These are phyloP conservation scores for Lentinus brumalis DNA, from an alignment of 768 basidiomycete genomes.

Conservation along the genomic window DNA sequence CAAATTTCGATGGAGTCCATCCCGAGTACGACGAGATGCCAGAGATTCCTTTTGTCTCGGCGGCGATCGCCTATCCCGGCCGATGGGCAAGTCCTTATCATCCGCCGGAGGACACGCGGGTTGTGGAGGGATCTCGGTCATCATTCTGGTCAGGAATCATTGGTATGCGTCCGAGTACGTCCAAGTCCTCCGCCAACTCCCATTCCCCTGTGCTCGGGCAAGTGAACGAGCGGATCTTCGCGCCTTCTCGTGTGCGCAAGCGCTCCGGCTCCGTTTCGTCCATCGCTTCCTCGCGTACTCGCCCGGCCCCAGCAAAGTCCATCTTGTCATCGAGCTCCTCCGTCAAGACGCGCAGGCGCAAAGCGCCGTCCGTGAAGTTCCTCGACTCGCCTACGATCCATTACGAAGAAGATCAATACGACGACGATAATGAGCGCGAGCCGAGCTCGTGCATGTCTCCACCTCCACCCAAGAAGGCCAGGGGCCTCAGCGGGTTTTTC, in stretches of 20 bases:
- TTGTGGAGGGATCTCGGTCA: constrained; percentile 19
- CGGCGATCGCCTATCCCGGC: constrained; percentile 13
- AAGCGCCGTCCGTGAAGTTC: constrained; percentile 63
- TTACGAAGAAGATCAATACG: constrained; percentile 37
- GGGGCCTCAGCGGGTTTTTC: constrained; percentile 20
- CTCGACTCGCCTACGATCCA: constrained; percentile 66
- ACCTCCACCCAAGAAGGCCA: constrained; percentile 25
- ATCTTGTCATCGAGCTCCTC: constrained; percentile 56
- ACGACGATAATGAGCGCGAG: constrained; percentile 16
- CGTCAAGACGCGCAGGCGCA: constrained; percentile 40
- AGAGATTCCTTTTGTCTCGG: constrained; percentile 31
- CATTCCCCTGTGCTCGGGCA: constrained; percentile 20
- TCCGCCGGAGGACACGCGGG: constrained; percentile 16
- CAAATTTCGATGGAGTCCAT: constrained; percentile 24
- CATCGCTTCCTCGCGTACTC: constrained; percentile 26
- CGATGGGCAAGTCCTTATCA: constrained; percentile 12
- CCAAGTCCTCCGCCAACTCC: constrained; percentile 23
- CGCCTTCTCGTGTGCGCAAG: constrained; percentile 29
- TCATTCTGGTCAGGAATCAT: constrained; percentile 39
- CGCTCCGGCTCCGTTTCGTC: constrained; percentile 42
- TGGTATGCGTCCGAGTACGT: constrained; percentile 13
- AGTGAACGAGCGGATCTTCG: constrained; percentile 17
- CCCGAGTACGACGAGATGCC: constrained; percentile 27
- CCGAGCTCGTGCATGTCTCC: constrained; percentile 23
- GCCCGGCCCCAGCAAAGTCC: constrained; percentile 50